Base-by-base conservation (phyloP, 2,329 filamentous ascomycete genomes). In the Rhinocladiella mackenziei region DNA sequence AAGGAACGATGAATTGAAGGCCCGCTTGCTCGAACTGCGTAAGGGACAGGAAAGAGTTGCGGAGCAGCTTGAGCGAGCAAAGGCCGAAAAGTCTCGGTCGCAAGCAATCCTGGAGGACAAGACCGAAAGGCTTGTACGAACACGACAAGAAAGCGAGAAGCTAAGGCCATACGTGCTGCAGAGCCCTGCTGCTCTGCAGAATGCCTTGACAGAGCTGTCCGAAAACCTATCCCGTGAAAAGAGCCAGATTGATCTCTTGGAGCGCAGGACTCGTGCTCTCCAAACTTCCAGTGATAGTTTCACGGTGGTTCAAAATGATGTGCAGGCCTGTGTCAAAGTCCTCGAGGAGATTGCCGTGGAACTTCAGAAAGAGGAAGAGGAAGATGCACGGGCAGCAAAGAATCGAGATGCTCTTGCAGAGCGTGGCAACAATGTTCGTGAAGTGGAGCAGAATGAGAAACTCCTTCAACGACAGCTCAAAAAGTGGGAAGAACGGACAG, bases 271-370 rank as follows among this genome's bases (percentile, higher is more conserved):
- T n/a, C 78, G 92, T 48, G 91, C 89, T 0, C 73, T 98, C 15
- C 89, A 97, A 61, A 97, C 91, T 1, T 94, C 87, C 5, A 81
- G 83, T 2, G 91, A 97, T 64, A 91, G 89, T 0, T 97, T 97
- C 62, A 75, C 78, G 3, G 82, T 94, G 0, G 87, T 96, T 1
- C 76, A 83, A 6, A 79, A 84, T 8, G 92, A 98, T 59, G 88
- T 98, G 11, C 81, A 86, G 5, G 83, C 84, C 2, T 94, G 89
- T 60, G 89, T 89, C 59, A 91, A 91, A 60, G 75, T 97, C 9
- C 78, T 97, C 3, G 87, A 92, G 42, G 91, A 97, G 56, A 86
- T 96, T 14, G 76, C 84, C 2, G 70, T 73, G n/a, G 92, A 97
- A 62, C 69, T 98, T 3, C 72, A 81, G 33, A 94, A 91, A 63